Evolutionary conservation across 345 rosid species (phyloP), one percentile per base, ranked within the genome.

Genomic region (Erysimum cheiranthoides): DNA sequence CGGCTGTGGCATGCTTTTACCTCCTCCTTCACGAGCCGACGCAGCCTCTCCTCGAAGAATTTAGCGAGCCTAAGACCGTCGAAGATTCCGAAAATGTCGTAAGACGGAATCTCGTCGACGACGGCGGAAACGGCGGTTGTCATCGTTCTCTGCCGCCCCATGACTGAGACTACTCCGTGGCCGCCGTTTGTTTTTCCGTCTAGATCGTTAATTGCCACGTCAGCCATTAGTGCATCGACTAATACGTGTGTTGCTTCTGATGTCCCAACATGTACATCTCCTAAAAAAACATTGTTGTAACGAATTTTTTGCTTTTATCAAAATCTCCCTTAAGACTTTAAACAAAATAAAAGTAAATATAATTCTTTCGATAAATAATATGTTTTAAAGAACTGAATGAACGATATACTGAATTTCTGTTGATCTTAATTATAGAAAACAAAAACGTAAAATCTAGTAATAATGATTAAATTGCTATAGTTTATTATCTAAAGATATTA

Each of bases 61-160:
- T 78, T 78, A 13, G 77, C 81, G 27, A 59, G 62, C 56, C 77
- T 66, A 7, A 50, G 50, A 17, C 81, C 81, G 13, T 71, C 40
- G 1, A 78, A 78, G 11, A 78, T 78, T 28, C 81, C 81, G 2
- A 58, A 78, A 31, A 78, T 58, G 40, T 78, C 73, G 18, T 66
- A 71, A 21, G 77, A 78, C 0, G 81, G 77, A 30, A 78, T 78
- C 62, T 78, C 57, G 14, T 51, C 52, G 14, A 78, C 69, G 5
- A 72, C 73, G 18, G 68, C 30, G 56, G 81, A 78, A 50, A 72
- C 81, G 17, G 81, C 77, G 12, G 81, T 78, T 28, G 73, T 78
- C 77, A 78, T 71, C 32, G 68, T 36, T 78, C 81, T 66, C 31
- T 72, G 73, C 56, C 81, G 77, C 40, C 81, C 81, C 81, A 78